Base-by-base conservation (phyloP, 2,329 filamentous ascomycete genomes). In the Phoma herbarum region DNA sequence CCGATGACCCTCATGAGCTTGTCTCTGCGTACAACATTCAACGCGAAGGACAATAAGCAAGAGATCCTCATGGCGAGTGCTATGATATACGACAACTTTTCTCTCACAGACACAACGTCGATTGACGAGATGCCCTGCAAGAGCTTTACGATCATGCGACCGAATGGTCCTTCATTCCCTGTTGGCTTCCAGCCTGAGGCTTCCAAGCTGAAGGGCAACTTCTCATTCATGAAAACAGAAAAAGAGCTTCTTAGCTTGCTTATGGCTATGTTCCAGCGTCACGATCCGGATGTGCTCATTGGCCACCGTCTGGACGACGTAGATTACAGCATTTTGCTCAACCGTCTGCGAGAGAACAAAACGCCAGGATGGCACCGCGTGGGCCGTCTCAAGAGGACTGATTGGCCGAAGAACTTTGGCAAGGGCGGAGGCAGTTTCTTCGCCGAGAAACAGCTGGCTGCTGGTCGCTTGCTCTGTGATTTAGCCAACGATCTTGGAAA, bases 301-400 rank as follows among this genome's bases (percentile, higher is more conserved):
- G 95, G 95, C 12, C 94, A 99, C 76, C 90, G 96, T 70, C 85
- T 99, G n/a, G 95, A 99, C 76, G 95, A 96, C 69, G 93, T 97
- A 4, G 95, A 99, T 75, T 96, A 96, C 75, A 96, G 93, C 67
- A 88, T 97, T 56, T 82, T 99, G 11, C 82, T 99, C 25, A 96
- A 87, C 74, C 89, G 95, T 49, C 82, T 99, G 68, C 88, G 92
- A 61, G 91, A 96, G 72, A 93, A 90, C 78, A 98, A 94, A 78
- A 95, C 92, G 0, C 92, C 92, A 16, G 91, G 93, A 60, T 99
- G 95, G 94, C 96, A 96, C 63, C 88, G 94, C 22, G 90, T 99
- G 55, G 95, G 95, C 52, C 86, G 95, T 57, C 82, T 99, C 68
- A 91, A 91, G 77, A 88, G 93, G 65, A 84, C 85, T 5, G 85